phyloP scores from a whole-genome alignment of 2,329 filamentous ascomycete genomes.

The Plectosphaerella plurivora region DNA sequence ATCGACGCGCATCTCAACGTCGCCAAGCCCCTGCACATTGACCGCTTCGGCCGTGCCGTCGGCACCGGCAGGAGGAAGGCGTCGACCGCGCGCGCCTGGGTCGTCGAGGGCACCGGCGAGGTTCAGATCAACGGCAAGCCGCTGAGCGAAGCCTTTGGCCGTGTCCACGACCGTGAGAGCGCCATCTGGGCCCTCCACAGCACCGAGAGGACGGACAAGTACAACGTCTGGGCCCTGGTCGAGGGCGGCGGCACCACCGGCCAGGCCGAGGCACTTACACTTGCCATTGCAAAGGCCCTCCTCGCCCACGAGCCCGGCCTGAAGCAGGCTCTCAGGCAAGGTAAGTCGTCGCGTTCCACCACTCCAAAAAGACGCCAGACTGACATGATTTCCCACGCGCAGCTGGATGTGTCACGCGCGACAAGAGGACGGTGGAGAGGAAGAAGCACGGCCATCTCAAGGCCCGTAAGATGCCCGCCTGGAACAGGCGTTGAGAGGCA shows the following conservation, averaged over 20 bases:
- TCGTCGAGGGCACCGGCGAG: constrained; percentile 91
- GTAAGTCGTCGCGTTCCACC: constrained; percentile 48
- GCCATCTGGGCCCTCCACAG: constrained; percentile 85
- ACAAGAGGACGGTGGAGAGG: constrained; percentile 88
- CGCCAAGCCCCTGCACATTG: constrained; percentile 60
- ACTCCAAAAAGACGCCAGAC: background rate
- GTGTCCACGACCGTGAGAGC: constrained; percentile 90
- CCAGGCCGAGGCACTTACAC: constrained; percentile 88
- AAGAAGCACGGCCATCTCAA: constrained; percentile 97
- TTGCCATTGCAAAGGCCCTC: constrained; percentile 85
- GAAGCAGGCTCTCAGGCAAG: constrained; percentile 82
- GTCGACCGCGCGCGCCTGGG: constrained; percentile 75
- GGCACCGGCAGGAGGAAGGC: constrained; percentile 85
- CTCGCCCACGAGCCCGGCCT: constrained; percentile 87
- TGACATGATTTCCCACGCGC: constrained; percentile 17
- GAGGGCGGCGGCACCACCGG: constrained; percentile 88
- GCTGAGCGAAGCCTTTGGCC: constrained; percentile 76
- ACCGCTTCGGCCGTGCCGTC: constrained; percentile 72
- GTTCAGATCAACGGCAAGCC: constrained; percentile 85
- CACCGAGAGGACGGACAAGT: constrained; percentile 84
- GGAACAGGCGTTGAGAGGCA: constrained; percentile 73
- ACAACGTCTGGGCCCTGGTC: constrained; percentile 88
- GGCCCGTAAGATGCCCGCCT: constrained; percentile 95
- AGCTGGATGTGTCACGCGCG: constrained; percentile 92
- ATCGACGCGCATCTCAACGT: constrained; percentile 66